Conservation (phyloP, 2,329 filamentous ascomycete species). For the Cercospora sojina region DNA sequence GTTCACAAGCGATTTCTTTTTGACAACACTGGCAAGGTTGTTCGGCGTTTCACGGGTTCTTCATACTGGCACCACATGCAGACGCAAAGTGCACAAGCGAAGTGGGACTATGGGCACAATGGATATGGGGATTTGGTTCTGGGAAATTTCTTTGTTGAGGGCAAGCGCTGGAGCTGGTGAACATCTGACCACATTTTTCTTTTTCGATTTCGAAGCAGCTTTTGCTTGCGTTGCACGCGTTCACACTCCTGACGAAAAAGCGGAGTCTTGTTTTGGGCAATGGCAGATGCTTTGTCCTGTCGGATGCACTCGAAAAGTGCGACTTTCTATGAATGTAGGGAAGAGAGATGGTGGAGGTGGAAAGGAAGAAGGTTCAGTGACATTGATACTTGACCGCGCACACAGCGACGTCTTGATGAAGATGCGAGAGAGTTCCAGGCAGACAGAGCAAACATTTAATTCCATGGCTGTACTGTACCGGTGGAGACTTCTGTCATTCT, state of each 20-base stretch:
- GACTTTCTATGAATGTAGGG: not conserved
- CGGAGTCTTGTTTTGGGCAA: not conserved
- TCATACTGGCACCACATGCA: conserved; percentile 1
- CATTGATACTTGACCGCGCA: conserved; percentile 1
- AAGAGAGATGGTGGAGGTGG: not conserved
- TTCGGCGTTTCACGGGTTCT: conserved; percentile 14
- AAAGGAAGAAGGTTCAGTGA: not conserved
- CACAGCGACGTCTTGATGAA: conserved; percentile 12
- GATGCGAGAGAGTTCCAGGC: not conserved
- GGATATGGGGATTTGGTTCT: conserved; percentile 4
- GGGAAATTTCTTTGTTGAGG: not conserved
- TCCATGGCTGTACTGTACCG: not conserved
- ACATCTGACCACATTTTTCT: not conserved
- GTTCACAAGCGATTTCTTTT: not conserved
- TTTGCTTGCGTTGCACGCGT: not conserved
- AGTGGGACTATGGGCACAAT: conserved; percentile 1
- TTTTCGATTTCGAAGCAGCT: not conserved
- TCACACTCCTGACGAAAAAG: conserved; percentile 14
- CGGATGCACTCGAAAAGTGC: not conserved
- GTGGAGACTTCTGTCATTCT: not conserved
- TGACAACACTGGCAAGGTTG: not conserved
- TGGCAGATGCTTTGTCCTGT: not conserved
- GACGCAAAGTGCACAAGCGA: conserved; percentile 14
- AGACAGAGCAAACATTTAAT: conserved; percentile 5
- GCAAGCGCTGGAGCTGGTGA: conserved; percentile 20